A percentile compares a stretch with the other conserved stretches of the same genome.
Conservation (phyloP, 768 basidiomycete genomes). For the Pisolithus sp. region DNA sequence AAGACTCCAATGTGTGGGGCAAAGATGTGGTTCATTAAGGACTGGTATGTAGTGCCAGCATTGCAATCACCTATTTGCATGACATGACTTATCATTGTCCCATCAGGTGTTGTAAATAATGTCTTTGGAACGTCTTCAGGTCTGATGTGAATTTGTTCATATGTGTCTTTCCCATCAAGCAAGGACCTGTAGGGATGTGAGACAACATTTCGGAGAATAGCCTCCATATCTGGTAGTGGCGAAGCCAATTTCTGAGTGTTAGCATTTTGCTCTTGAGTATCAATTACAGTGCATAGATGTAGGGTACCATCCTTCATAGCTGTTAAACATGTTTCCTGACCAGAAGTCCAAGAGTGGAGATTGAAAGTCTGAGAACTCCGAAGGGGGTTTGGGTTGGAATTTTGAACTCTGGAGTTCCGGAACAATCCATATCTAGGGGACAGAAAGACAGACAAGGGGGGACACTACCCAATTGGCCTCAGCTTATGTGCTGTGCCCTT, state of each 20-base stretch:
- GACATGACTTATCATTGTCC: constrained; percentile 38
- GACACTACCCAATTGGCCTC: no score
- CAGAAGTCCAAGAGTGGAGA: no score
- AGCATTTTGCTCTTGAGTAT: constrained; percentile 24
- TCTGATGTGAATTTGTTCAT: constrained; percentile 25
- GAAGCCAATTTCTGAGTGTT: constrained; percentile 25
- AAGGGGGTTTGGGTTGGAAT: no score
- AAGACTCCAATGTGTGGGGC: constrained; percentile 22
- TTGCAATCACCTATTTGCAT: no score
- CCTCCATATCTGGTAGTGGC: constrained; percentile 23
- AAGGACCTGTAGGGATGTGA: constrained; percentile 13
- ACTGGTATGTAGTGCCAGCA: no score
- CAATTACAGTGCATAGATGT: constrained; percentile 17
- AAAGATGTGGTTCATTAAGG: constrained; percentile 37
- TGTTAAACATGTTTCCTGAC: no score
- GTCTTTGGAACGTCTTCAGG: constrained; percentile 22
- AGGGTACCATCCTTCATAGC: not conserved
- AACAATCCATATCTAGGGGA: no score
- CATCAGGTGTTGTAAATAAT: constrained; percentile 33
- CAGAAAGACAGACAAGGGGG: no score
- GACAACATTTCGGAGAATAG: no score
- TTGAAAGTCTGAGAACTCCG: no score
- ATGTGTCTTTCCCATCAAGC: constrained; percentile 27
- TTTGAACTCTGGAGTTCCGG: no score
- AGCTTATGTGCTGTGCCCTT: no score